Percentiles rank a stretch among this genome's conserved stretches.
Evolutionary conservation across 2,329 filamentous ascomycete genomes (phyloP).

Genomic region (Aureobasidium subglaciale): DNA sequence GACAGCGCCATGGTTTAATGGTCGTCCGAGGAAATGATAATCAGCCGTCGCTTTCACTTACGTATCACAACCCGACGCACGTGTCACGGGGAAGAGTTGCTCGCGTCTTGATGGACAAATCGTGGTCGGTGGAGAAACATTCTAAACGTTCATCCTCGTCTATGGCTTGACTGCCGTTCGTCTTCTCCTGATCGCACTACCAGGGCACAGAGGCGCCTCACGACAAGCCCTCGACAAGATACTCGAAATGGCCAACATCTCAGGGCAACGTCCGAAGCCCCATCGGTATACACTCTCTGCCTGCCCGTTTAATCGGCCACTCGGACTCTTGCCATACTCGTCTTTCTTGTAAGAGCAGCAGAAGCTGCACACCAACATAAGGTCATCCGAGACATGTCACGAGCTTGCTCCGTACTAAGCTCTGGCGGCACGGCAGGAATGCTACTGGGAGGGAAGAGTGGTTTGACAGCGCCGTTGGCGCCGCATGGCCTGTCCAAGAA

Average conservation of each 20-base stretch:
- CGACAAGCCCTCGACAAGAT: not conserved
- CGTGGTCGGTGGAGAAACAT: slow-evolving; percentile 4
- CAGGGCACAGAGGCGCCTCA: not conserved
- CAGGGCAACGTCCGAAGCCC: not conserved
- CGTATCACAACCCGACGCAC: not conserved
- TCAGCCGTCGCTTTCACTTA: not conserved
- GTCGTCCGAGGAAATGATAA: not conserved
- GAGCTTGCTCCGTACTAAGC: not conserved
- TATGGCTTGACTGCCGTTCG: not conserved
- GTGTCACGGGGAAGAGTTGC: not conserved
- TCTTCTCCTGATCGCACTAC: not conserved
- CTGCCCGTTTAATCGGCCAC: too few species aligned
- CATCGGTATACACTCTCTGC: not conserved
- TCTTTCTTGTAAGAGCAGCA: too few species aligned
- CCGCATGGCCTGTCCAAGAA: not conserved
- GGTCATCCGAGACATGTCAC: not conserved
- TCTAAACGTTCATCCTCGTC: not conserved
- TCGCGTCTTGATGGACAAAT: not conserved
- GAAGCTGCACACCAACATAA: not conserved
- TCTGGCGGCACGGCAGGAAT: not conserved
- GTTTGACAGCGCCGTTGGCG: not conserved
- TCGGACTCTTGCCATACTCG: not conserved
- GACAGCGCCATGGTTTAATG: not conserved
- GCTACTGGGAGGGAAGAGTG: not conserved
- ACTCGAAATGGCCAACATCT: not conserved